A percentile compares a stretch with the other conserved stretches of the same genome.
phyloP scores from a whole-genome alignment of 2,329 filamentous ascomycete species.

The Phyllosticta citriasiana region DNA sequence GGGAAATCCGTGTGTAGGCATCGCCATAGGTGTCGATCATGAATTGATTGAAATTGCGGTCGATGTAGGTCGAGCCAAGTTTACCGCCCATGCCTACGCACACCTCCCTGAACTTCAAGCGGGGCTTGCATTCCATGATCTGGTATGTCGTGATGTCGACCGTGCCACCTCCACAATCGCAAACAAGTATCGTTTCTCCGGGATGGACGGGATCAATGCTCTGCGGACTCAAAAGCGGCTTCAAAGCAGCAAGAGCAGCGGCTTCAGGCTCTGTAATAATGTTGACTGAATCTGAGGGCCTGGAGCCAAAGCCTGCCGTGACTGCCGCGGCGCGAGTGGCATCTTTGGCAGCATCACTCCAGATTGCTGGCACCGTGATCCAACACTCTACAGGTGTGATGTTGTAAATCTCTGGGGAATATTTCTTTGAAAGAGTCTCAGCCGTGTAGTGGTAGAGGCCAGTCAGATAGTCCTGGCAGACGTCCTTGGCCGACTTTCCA shows the following conservation, averaged over 20 bases:
- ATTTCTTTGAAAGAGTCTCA: background rate
- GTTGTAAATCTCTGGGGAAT: background rate
- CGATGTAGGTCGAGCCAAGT: conserved; percentile 20
- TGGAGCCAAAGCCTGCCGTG: conserved; percentile 14
- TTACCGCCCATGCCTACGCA: background rate
- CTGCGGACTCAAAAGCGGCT: background rate
- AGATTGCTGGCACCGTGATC: conserved; percentile 20
- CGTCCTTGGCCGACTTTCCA: conserved; percentile 6
- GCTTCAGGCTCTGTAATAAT: conserved; percentile 20
- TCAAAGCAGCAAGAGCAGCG: conserved; percentile 11
- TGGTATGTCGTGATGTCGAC: conserved; percentile 16
- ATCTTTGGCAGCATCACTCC: conserved; percentile 16
- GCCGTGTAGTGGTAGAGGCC: conserved; percentile 1
- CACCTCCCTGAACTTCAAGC: background rate
- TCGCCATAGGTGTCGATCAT: conserved; percentile 21
- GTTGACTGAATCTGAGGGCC: conserved; percentile 15
- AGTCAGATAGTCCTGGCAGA: conserved; percentile 11
- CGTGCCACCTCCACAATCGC: conserved; percentile 22
- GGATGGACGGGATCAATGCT: background rate
- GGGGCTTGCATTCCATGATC: background rate
- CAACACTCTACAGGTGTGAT: conserved; percentile 16
- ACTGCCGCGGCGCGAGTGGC: conserved; percentile 14
- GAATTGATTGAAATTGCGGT: conserved; percentile 23
- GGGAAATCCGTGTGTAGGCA: conserved; percentile 18
- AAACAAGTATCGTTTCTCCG: conserved; percentile 15